phyloP scores from a whole-genome alignment of 2,329 filamentous ascomycete species.

The Diaporthe batatas region DNA sequence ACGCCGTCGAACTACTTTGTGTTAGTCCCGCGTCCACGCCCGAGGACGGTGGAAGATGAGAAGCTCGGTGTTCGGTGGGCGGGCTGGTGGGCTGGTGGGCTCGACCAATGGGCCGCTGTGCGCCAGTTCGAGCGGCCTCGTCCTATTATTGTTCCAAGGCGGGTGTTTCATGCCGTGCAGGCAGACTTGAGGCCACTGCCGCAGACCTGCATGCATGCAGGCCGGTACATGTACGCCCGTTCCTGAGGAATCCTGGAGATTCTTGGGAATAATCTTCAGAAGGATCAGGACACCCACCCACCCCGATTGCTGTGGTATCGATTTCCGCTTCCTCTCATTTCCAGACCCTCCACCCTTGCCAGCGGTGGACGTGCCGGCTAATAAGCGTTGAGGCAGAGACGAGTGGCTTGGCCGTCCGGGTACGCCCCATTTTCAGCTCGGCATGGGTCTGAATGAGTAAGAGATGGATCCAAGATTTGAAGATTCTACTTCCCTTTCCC shows the following conservation, averaged over 20 bases:
- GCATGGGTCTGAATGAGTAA: slow-evolving; percentile 9
- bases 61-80: neutral
- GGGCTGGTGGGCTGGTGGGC: slow-evolving; percentile 5
- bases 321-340: slow-evolving; percentile 5
- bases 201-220: slow-evolving; percentile 16
- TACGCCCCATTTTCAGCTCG: slow-evolving; percentile 3
- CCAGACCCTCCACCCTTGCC: slow-evolving; percentile 4
- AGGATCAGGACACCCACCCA: neutral
- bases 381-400: slow-evolving; percentile 18
- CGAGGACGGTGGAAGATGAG: neutral
- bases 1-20: slow-evolving; percentile 3
- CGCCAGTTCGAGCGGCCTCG: slow-evolving; percentile 3
- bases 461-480: neutral
- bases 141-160: slow-evolving; percentile 4
- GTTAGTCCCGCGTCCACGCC: neutral
- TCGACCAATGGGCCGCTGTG: neutral
- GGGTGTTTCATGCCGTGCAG: slow-evolving; percentile 7
- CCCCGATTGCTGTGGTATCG: neutral
- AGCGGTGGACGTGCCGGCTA: slow-evolving; percentile 2
- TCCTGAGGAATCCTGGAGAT: slow-evolving; percentile 15
- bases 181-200: slow-evolving; percentile 11
- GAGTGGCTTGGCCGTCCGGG: neutral
- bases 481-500: neutral
- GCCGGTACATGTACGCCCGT: neutral
- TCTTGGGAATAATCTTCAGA: neutral